Percentiles rank a stretch among this genome's conserved stretches.
Evolutionary conservation across 148 eudicot genomes (phyloP).

Genomic region (Camellia lanceoleosa): DNA sequence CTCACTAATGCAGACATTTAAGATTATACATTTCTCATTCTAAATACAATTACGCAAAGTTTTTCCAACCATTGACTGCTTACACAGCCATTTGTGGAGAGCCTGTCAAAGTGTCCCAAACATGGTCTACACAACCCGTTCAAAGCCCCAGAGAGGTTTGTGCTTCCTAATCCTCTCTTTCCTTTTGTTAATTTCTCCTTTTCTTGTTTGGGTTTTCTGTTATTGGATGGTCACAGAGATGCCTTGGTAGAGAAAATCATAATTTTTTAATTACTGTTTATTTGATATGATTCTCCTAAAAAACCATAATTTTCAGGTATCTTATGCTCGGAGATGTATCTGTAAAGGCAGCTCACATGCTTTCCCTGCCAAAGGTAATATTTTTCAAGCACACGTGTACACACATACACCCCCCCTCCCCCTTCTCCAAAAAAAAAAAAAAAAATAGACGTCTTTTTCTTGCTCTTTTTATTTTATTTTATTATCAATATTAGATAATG

Average conservation of each 20-base stretch:
- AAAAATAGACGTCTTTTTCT: not conserved
- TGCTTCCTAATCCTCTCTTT: constrained; percentile 10
- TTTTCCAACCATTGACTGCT: constrained; percentile 3
- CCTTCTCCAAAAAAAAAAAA: too few species aligned
- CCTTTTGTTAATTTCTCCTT: not conserved
- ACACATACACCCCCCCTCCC: too few species aligned
- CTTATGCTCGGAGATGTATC: constrained; percentile 87
- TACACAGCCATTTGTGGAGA: constrained; percentile 94
- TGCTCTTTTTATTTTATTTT: not conserved
- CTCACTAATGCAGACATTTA: not conserved
- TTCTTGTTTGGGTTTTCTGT: not conserved
- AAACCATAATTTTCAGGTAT: constrained; percentile 51
- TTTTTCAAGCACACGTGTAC: not conserved
- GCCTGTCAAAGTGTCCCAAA: constrained; percentile 89
- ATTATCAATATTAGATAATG: not conserved
- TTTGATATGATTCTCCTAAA: not conserved
- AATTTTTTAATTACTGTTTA: not conserved
- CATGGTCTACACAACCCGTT: constrained; percentile 98
- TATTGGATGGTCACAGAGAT: not conserved
- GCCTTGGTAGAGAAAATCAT: not conserved
- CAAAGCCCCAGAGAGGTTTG: constrained; percentile 91
- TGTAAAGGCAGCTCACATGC: constrained; percentile 81
- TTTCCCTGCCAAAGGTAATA: constrained; percentile 77
- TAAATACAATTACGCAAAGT: not conserved
- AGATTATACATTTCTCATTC: not conserved